A percentile compares a stretch with the other conserved stretches of the same genome.
Evolutionary conservation across 2,329 filamentous ascomycete genomes (phyloP).

Genomic region (Septoria petroselini): DNA sequence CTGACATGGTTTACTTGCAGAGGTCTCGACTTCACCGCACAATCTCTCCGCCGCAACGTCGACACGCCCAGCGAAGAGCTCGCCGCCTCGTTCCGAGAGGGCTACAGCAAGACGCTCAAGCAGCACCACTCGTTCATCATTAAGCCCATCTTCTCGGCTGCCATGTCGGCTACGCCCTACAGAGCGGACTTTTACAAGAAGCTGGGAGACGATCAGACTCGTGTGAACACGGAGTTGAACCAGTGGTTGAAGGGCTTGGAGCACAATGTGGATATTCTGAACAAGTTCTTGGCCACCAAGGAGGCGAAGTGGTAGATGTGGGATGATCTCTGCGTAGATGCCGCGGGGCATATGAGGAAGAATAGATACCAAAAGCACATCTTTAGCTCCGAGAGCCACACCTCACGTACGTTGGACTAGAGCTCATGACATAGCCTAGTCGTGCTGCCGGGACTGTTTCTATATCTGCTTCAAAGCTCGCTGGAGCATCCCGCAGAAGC

Average conservation of each 20-base stretch:
- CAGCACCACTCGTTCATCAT: slow-evolving; percentile 84
- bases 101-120: slow-evolving; percentile 85
- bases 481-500: slow-evolving; percentile 78
- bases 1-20: too few species aligned
- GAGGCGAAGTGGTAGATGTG: slow-evolving; percentile 44
- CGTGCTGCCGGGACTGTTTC: neutral
- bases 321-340: too few species aligned
- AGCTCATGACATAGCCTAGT: too few species aligned
- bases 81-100: slow-evolving; percentile 76
- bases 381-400: neutral
- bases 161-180: slow-evolving; percentile 91
- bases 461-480: slow-evolving; percentile 22
- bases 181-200: slow-evolving; percentile 90
- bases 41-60: slow-evolving; percentile 76
- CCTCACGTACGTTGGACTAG: too few species aligned
- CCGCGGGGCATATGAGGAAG: neutral
- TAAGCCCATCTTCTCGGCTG: slow-evolving; percentile 88
- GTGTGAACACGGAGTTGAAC: slow-evolving; percentile 63
- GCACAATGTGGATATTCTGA: slow-evolving; percentile 73
- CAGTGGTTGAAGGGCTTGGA: slow-evolving; percentile 75
- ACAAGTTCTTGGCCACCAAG: slow-evolving; percentile 57
- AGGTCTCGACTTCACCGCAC: slow-evolving; percentile 88
- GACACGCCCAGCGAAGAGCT: slow-evolving; percentile 69
- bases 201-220: slow-evolving; percentile 64
- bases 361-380: neutral